Base-by-base conservation (phyloP, 495 filamentous ascomycete species). In the Podospora didyma region DNA sequence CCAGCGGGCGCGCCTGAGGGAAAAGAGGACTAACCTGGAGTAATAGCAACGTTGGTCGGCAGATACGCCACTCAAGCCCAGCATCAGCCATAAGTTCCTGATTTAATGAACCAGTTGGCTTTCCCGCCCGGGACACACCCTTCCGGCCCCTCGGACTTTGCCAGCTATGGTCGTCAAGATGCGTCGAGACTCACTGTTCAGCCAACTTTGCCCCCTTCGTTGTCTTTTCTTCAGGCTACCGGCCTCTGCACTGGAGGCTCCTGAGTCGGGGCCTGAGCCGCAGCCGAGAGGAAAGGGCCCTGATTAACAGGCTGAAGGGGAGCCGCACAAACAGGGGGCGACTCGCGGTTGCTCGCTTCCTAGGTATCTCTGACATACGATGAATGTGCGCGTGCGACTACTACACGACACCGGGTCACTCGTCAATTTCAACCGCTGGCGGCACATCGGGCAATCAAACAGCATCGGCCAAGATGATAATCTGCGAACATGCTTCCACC, bases 381-480 rank as follows among this genome's bases (percentile, higher is more conserved):
- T n/a, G n/a, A n/a, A n/a, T n/a, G n/a, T n/a, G n/a, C 49, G 41
- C 49, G 46, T 46, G 53, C 47, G 28, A 31, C 50, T 51, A 45
- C 46, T 53, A 51, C 45, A 45, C 22, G 39, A 51, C 56, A 45
- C 63, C 54, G 53, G 59, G 51, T 56, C 50, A 51, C 50, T 42
- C n/a, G 39, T 14, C 53, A 42, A 51, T 34, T 60, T 59, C 52
- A 59, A 57, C 53, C 60, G 53, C 51, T 55, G 54, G 21, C 62
- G 66, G 62, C 66, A 65, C 58, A 61, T 66, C 69, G 62, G 66
- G 52, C 64, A 69, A 66, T 71, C 66, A 68, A 66, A 68, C 69
- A 60, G 17, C 53, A 51, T 56, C 28, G 21, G 62, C 60, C 62
- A 60, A 58, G 58, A 55, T 20, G 39, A 51, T 56, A 20, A 63